phyloP scores from a whole-genome alignment of 2,329 filamentous ascomycete genomes.

The Calonectria henricotiae region DNA sequence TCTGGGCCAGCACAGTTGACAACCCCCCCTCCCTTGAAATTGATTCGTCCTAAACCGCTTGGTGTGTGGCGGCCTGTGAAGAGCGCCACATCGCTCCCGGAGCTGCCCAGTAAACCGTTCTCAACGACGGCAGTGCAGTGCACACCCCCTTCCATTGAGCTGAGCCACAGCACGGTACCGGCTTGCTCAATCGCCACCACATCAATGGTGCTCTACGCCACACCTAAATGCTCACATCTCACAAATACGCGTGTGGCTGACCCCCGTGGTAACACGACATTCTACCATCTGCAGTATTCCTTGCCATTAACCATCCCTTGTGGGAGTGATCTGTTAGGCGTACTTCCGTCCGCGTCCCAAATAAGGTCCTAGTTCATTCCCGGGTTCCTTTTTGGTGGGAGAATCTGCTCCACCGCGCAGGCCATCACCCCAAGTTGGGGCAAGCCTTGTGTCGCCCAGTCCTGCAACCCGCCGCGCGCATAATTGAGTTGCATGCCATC shows the following conservation, averaged over 20 bases:
- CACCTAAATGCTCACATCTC: conserved; percentile 8
- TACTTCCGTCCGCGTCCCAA: not conserved
- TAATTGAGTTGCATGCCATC: conserved; percentile 20
- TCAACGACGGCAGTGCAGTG: not conserved
- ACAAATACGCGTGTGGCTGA: conserved; percentile 21
- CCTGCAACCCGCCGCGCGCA: conserved; percentile 23
- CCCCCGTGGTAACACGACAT: conserved; percentile 14
- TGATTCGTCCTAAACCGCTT: conserved; percentile 29
- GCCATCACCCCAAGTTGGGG: conserved; percentile 3
- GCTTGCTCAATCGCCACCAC: conserved; percentile 30
- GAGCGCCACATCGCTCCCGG: conserved; percentile 43
- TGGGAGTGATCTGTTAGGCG: conserved; percentile 13
- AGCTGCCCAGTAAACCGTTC: not conserved
- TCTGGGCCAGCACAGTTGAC: conserved; percentile 26
- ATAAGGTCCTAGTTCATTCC: conserved; percentile 10
- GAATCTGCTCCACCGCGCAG: conserved; percentile 10
- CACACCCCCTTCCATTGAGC: not conserved
- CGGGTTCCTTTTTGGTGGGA: conserved; percentile 17
- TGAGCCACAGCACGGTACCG: conserved; percentile 10
- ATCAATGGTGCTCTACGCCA: conserved; percentile 1
- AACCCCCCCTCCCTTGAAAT: conserved; percentile 31
- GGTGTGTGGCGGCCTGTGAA: conserved; percentile 23
- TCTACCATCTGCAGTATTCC: not conserved
- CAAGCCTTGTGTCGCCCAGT: conserved; percentile 4
- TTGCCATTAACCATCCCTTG: conserved; percentile 5